Evolutionary conservation across 352 stramenopile genomes (phyloP).

Genomic region (Phytopythium boreale): DNA sequence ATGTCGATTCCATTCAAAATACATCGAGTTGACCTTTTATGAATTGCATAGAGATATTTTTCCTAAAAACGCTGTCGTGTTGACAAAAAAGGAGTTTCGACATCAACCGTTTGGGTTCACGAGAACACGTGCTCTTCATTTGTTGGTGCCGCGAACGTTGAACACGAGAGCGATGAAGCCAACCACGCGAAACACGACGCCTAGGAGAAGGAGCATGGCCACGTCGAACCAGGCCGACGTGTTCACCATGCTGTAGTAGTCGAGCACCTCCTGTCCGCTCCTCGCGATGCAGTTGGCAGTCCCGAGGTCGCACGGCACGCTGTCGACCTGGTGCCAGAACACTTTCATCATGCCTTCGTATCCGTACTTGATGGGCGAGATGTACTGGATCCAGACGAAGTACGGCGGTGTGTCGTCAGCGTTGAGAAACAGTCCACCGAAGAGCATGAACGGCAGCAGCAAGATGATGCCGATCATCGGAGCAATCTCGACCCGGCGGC

Average conservation of each 20-base stretch:
- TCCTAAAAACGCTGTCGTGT: too few relatives aligned
- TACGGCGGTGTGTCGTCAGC: conserved; percentile 26
- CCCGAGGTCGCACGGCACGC: conserved; percentile 28
- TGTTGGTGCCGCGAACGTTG: conserved; percentile 10
- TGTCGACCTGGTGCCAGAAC: conserved; percentile 34
- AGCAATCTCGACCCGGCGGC: conserved; percentile 25
- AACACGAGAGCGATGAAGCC: conserved; percentile 30
- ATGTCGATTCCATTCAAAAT: too few relatives aligned
- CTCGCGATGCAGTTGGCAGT: conserved; percentile 25
- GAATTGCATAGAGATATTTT: too few relatives aligned
- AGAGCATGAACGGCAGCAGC: conserved; percentile 44
- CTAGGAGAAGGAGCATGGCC: conserved; percentile 28
- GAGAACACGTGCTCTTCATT: neutral
- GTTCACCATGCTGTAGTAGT: conserved; percentile 41
- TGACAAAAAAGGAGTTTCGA: too few relatives aligned
- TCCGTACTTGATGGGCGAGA: conserved; percentile 55
- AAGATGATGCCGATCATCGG: conserved; percentile 42
- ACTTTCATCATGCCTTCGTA: conserved; percentile 42
- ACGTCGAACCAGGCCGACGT: conserved; percentile 21
- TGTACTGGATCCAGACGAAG: too few relatives aligned
- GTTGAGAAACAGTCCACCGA: conserved; percentile 50
- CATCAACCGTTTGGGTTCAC: too few relatives aligned
- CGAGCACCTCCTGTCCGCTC: conserved; percentile 25
- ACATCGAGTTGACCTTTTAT: too few relatives aligned
- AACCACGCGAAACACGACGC: conserved; percentile 29